These are phyloP conservation scores for Nitzschia putrida DNA, from an alignment of 108 stramenopile species.

Conservation along the genomic window DNA sequence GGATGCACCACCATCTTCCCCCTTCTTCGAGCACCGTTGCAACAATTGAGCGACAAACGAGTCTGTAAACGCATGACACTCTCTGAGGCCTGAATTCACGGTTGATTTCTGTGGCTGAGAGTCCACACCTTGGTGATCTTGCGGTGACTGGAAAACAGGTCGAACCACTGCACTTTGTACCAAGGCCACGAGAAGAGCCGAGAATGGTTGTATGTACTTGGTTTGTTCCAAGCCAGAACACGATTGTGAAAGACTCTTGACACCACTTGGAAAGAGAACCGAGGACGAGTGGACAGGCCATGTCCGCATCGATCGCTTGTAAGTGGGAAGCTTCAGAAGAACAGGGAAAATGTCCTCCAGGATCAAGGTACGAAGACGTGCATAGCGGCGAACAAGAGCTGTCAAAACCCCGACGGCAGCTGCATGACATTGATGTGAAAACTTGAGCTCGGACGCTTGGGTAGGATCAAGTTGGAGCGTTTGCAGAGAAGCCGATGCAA, in stretches of 20 bases:
- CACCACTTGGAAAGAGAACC: slow-evolving; percentile 20
- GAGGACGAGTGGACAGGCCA: slow-evolving; percentile 57
- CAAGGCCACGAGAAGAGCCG: slow-evolving; percentile 73
- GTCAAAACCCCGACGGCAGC: slow-evolving; percentile 66
- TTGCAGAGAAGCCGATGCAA: slow-evolving; percentile 62
- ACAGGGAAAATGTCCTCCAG: slow-evolving; percentile 90
- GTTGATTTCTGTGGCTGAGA: slow-evolving; percentile 16
- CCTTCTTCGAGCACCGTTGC: slow-evolving; percentile 72
- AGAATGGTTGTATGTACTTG: slow-evolving; percentile 73
- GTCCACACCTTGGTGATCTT: slow-evolving; percentile 27
- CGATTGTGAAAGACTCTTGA: slow-evolving; percentile 16
- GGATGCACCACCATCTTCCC: slow-evolving; percentile 84
- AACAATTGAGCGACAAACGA: slow-evolving; percentile 63
- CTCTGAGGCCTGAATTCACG: slow-evolving; percentile 51
- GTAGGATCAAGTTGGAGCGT: slow-evolving; percentile 64
- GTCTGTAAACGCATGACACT: slow-evolving; percentile 61
- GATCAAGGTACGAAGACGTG: slow-evolving; percentile 77
- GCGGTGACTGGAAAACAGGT: slow-evolving; percentile 14
- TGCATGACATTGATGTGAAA: slow-evolving; percentile 56
- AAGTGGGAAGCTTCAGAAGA: slow-evolving; percentile 83
- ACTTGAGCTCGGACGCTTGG: slow-evolving; percentile 24
- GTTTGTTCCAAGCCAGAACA: background rate
- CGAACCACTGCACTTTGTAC: slow-evolving; percentile 78
- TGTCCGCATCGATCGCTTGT: slow-evolving; percentile 75
- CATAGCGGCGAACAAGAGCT: slow-evolving; percentile 73